These are phyloP conservation scores for Pythium diclinum DNA, from an alignment of 352 stramenopile genomes.

Conservation along the genomic window DNA sequence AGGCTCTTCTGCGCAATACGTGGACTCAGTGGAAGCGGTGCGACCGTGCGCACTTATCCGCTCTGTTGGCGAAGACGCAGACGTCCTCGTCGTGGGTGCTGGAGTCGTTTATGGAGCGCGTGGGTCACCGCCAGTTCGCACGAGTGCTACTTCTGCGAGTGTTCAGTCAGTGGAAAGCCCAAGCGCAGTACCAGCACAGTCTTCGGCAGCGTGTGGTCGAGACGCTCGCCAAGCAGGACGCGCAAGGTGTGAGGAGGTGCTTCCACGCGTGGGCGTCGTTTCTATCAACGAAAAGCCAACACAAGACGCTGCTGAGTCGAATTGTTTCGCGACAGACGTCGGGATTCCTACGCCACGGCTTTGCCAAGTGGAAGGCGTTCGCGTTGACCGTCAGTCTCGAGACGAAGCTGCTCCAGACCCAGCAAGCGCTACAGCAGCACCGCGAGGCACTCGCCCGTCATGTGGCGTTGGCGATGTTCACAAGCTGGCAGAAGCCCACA, in stretches of 20 bases:
- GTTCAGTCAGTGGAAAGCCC: slow-evolving; percentile 7
- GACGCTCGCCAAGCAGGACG: slow-evolving; percentile 5
- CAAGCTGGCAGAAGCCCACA: slow-evolving; percentile 11
- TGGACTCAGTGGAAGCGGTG: slow-evolving; percentile 19
- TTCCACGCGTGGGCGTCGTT: slow-evolving; percentile 9
- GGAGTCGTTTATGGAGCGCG: slow-evolving; percentile 3
- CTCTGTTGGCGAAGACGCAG: background rate
- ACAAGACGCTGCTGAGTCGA: background rate
- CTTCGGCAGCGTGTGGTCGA: background rate
- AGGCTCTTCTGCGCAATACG: background rate
- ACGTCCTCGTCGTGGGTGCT: background rate
- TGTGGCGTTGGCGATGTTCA: slow-evolving; percentile 9
- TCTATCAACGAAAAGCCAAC: background rate
- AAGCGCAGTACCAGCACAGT: slow-evolving; percentile 1
- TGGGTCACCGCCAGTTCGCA: background rate
- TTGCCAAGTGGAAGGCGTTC: slow-evolving; percentile 4
- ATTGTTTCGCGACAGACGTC: background rate
- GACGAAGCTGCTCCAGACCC: background rate
- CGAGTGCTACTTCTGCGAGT: slow-evolving; percentile 3
- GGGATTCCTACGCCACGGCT: background rate
- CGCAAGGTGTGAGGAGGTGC: background rate
- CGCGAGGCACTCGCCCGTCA: slow-evolving; percentile 11
- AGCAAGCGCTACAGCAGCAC: slow-evolving; percentile 12
- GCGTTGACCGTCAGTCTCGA: background rate
- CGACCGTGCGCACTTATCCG: background rate